A percentile compares a stretch with the other conserved stretches of the same genome.
These are phyloP conservation scores for Paramecium primaurelia DNA, from an alignment of 73 alveolate genomes.

Conservation along the genomic window DNA sequence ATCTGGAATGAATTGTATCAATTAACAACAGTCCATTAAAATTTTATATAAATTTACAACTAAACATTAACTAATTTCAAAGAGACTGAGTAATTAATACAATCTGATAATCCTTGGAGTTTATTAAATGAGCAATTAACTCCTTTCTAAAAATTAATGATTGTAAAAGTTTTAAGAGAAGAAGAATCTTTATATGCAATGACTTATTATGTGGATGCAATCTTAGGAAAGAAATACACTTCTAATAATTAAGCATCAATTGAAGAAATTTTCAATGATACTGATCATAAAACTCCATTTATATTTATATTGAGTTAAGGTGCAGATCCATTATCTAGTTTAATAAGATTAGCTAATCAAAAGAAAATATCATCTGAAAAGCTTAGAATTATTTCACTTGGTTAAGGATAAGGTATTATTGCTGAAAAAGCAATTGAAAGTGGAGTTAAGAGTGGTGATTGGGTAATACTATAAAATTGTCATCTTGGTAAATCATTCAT, in stretches of 20 bases:
- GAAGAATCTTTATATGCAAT: conserved; percentile 85
- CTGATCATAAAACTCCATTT: conserved; percentile 90
- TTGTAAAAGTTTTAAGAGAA: conserved; percentile 87
- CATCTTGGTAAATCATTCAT: conserved; percentile 98
- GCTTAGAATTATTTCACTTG: conserved; percentile 93
- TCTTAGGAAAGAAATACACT: conserved; percentile 81
- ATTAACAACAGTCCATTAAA: conserved; percentile 69
- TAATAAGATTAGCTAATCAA: conserved; percentile 46
- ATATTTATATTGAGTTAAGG: conserved; percentile 70
- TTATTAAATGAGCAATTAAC: neutral
- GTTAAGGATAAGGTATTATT: conserved; percentile 98
- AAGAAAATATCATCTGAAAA: conserved; percentile 69
- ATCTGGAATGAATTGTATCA: conserved; percentile 85
- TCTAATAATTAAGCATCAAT: conserved; percentile 79
- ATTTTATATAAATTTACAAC: conserved; percentile 75
- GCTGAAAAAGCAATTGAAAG: conserved; percentile 95
- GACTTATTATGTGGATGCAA: conserved; percentile 78
- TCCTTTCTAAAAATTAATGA: conserved; percentile 79
- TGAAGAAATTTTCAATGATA: conserved; percentile 86
- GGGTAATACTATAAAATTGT: conserved; percentile 99
- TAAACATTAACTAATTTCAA: conserved; percentile 34
- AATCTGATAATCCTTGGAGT: conserved; percentile 61
- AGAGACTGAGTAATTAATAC: conserved; percentile 40
- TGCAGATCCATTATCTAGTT: conserved; percentile 58
- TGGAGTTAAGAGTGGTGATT: conserved; percentile 96